Conservation (phyloP, 2,329 filamentous ascomycete species). For the Aspergillus clavatus region DNA sequence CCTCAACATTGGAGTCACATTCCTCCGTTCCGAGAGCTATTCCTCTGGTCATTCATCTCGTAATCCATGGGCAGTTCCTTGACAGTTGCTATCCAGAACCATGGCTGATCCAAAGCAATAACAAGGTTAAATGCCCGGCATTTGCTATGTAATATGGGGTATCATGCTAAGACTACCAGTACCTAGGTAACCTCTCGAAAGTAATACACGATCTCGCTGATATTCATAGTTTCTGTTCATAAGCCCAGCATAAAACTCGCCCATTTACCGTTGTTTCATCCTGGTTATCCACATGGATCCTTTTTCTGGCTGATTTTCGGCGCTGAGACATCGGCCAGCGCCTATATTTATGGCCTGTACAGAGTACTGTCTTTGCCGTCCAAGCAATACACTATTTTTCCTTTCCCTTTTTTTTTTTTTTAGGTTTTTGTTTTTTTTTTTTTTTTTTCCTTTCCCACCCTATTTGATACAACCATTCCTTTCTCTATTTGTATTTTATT, state of each 20-base stretch:
- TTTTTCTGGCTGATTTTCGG: constrained; percentile 13
- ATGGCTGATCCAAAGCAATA: background rate
- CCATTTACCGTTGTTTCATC: background rate
- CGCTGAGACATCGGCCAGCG: constrained; percentile 7
- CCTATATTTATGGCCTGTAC: too few relatives aligned
- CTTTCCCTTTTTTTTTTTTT: background rate
- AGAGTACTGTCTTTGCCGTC: too few relatives aligned
- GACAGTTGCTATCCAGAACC: background rate
- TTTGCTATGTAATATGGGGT: too few relatives aligned
- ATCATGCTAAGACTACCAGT: too few relatives aligned
- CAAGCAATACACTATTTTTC: background rate
- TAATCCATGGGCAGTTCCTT: background rate
- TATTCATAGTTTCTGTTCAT: too few relatives aligned
- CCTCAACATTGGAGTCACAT: too few relatives aligned
- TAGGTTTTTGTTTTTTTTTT: constrained; percentile 1
- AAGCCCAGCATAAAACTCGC: background rate
- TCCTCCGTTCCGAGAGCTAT: too few relatives aligned
- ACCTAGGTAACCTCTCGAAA: too few relatives aligned
- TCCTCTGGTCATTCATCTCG: background rate
- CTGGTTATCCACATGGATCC: background rate
- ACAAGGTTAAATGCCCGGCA: background rate
- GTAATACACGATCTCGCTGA: background rate
- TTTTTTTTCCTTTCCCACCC: constrained; percentile 3
- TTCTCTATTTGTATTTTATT: too few relatives aligned
- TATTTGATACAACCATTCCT: too few relatives aligned